These are phyloP conservation scores for Nannochloris sp. DNA, from an alignment of 139 green algal species.

Conservation along the genomic window DNA sequence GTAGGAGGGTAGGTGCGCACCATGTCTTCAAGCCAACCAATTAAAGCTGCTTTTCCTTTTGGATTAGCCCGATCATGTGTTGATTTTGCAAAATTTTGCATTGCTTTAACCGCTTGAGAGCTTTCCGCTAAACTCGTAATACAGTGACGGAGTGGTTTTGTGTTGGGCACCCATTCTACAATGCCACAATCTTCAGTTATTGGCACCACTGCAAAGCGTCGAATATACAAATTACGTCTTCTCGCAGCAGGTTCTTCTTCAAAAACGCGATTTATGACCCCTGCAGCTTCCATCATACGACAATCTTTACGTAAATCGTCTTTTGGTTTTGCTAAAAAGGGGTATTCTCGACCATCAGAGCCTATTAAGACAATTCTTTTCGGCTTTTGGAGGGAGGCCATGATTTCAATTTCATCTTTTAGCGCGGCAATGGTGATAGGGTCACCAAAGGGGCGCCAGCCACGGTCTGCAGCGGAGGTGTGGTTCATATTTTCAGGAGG, in stretches of 20 bases:
- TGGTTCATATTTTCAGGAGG: conserved; percentile 20
- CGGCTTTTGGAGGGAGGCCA: conserved; percentile 76
- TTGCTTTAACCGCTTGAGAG: conserved; percentile 6
- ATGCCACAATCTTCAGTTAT: conserved; percentile 92
- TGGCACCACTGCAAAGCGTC: conserved; percentile 77
- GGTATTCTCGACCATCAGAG: conserved; percentile 74
- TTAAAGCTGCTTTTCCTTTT: not conserved
- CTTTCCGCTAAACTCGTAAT: conserved; percentile 45
- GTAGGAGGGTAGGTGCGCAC: conserved; percentile 67
- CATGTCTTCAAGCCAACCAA: conserved; percentile 43
- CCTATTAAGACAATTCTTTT: conserved; percentile 77
- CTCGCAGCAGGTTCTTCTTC: conserved; percentile 38
- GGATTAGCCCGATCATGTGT: conserved; percentile 45
- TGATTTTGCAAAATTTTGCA: conserved; percentile 42
- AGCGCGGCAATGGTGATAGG: conserved; percentile 66
- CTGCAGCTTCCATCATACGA: conserved; percentile 91
- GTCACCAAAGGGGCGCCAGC: not conserved
- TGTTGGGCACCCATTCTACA: conserved; percentile 72
- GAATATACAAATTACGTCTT: conserved; percentile 67
- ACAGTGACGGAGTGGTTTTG: conserved; percentile 48
- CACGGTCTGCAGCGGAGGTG: not conserved
- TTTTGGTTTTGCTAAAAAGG: conserved; percentile 96
- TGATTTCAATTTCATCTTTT: conserved; percentile 70
- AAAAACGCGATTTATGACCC: conserved; percentile 67
- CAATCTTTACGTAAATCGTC: conserved; percentile 97